These are phyloP conservation scores for Carex littledalei DNA, from an alignment of 176 grass and related monocot genomes.

Conservation along the genomic window DNA sequence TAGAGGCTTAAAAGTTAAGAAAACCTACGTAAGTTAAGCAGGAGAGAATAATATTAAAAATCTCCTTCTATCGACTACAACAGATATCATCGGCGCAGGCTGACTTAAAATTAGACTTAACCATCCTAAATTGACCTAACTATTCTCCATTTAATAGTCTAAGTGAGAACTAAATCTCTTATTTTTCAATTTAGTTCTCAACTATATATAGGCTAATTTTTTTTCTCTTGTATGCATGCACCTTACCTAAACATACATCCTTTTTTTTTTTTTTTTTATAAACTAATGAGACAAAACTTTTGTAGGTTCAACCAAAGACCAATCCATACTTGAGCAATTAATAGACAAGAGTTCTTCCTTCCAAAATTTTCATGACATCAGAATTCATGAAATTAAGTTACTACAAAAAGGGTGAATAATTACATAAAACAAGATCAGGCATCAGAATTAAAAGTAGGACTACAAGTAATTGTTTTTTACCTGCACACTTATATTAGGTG, in stretches of 20 bases:
- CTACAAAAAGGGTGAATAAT: background rate
- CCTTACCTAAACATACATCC: background rate
- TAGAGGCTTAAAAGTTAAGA: too few species aligned
- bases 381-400: too few species aligned
- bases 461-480: background rate
- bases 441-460: background rate
- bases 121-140: too few species aligned
- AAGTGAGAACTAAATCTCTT: too few species aligned
- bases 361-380: background rate
- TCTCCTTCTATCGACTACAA: too few species aligned
- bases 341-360: background rate
- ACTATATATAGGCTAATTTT: too few species aligned
- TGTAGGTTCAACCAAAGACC: background rate
- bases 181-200: too few species aligned
- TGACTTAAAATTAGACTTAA: too few species aligned
- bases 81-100: too few species aligned
- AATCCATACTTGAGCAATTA: background rate
- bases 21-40: too few species aligned
- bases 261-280: background rate
- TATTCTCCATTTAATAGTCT: too few species aligned
- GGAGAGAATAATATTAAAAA: too few species aligned
- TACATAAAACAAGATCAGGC: background rate
- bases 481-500: background rate
- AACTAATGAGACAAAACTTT: background rate
- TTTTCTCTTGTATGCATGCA: background rate